Conservation (phyloP, 2,329 filamentous ascomycete genomes). For the Helotiales sp. region DNA sequence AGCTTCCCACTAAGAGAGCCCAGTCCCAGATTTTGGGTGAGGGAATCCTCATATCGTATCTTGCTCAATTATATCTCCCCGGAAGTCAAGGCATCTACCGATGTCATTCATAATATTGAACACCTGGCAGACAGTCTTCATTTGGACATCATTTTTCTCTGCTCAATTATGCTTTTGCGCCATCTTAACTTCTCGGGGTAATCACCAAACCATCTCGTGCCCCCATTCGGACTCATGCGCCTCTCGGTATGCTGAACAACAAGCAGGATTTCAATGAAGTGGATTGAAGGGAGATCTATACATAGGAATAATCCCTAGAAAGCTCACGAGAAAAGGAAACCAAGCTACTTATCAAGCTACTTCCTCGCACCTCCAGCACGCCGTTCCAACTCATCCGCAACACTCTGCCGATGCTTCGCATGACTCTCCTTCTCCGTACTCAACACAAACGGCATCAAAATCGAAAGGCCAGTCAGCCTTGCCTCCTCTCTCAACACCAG, state of each 20-base stretch:
- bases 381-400: slow-evolving; percentile 3
- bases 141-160: not conserved
- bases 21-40: not conserved
- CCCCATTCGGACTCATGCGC: not conserved
- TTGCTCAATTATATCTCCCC: not conserved
- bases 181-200: not conserved
- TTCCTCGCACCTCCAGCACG: not conserved
- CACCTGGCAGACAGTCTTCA: not conserved
- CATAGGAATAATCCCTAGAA: not conserved
- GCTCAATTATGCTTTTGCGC: not conserved
- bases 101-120: not conserved
- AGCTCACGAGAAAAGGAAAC: not conserved
- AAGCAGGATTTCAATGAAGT: too few relatives aligned
- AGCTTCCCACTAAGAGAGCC: not conserved
- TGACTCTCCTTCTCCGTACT: slow-evolving; percentile 8
- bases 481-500: slow-evolving; percentile 14
- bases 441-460: slow-evolving; percentile 16
- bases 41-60: not conserved
- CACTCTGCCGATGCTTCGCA: slow-evolving; percentile 2
- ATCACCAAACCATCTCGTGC: not conserved
- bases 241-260: too few relatives aligned
- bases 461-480: slow-evolving; percentile 1
- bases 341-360: not conserved
- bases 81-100: not conserved
- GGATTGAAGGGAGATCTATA: not conserved